Percentiles rank a stretch among this genome's conserved stretches.
Evolutionary conservation across 2,329 filamentous ascomycete genomes (phyloP).

Genomic region (Diaporthe sp.): DNA sequence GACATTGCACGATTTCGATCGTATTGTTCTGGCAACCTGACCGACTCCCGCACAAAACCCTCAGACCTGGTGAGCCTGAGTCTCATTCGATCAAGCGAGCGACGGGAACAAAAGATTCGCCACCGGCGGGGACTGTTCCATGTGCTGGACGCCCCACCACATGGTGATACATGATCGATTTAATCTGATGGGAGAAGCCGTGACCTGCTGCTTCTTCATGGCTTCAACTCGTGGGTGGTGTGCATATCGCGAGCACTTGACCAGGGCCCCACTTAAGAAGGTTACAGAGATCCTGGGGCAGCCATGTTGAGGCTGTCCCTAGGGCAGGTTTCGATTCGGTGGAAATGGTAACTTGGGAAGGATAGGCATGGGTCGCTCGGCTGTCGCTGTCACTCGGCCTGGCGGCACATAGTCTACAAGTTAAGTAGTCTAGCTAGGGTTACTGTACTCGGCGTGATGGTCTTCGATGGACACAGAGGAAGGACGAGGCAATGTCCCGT

Average conservation of each 20-base stretch:
- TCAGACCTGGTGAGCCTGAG: neutral
- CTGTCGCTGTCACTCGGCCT: neutral
- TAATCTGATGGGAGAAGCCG: neutral
- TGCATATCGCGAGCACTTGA: neutral
- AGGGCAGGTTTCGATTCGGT: neutral
- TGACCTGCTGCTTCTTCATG: neutral
- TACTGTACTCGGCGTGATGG: neutral
- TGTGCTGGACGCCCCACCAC: neutral
- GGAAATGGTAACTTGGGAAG: neutral
- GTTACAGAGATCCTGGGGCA: conserved; percentile 1
- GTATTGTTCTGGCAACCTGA: conserved; percentile 6
- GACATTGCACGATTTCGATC: neutral
- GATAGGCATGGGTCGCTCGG: neutral
- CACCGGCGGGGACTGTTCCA: neutral
- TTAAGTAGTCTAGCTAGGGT: neutral
- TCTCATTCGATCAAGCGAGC: neutral
- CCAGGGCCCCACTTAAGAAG: conserved; percentile 1
- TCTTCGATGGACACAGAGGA: neutral
- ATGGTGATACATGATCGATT: too few relatives aligned
- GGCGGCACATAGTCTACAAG: neutral
- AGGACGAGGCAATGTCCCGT: neutral
- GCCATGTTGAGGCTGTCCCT: neutral
- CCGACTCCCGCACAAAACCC: conserved; percentile 4
- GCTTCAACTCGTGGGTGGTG: neutral
- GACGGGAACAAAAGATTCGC: neutral